Evolutionary conservation across 2,329 filamentous ascomycete genomes (phyloP), one percentile per base, ranked within the genome.

Genomic region (Emergomyces orientalis): DNA sequence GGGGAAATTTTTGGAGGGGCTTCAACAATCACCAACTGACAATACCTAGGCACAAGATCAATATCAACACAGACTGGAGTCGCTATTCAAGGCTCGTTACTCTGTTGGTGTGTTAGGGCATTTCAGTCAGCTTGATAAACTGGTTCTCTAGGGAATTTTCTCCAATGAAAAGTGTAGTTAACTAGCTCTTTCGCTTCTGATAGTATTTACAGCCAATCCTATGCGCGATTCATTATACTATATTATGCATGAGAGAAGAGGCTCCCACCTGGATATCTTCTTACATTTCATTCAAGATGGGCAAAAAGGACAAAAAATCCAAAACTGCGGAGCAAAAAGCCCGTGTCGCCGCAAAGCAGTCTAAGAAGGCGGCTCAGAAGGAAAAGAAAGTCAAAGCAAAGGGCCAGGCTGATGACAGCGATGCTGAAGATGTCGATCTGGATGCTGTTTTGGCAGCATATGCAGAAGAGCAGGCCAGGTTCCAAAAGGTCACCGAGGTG

Each of bases 391-490:
- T 84, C 69, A 91, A 92, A 75, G 80, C 81, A 17, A 84, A 89
- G 68, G 87, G 73, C 49, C 69, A 71, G 27, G 79, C 90, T 74
- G 88, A 88, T 34, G 92, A 92, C 74, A 93, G 90, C 72, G 93
- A 97, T 73, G 90, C 84, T 57, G 93, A 97, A 74, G 92, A 97
- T 69, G 87, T 94, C 17, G 94, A 97, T 76, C 84, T 99, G 45
- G 94, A 99, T 72, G 87, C 88, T 55, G 92, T 99, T 54, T 86
- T 99, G 34, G 92, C 93, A 55, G 90, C 96, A 74, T 97, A 96
- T 77, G 89, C 89, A 68, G 90, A 89, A 73, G 88, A 91, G 76
- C 94, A 99, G 79, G 93, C 96, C 71, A 89, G 90, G 71, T 97
- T 96, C 72, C 84, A 94, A 70, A 96, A 96, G 77, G 86, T 99